A percentile compares a stretch with the other conserved stretches of the same genome.
These are phyloP conservation scores for Toxicodendron radicans DNA, from an alignment of 345 rosid species.

Conservation along the genomic window DNA sequence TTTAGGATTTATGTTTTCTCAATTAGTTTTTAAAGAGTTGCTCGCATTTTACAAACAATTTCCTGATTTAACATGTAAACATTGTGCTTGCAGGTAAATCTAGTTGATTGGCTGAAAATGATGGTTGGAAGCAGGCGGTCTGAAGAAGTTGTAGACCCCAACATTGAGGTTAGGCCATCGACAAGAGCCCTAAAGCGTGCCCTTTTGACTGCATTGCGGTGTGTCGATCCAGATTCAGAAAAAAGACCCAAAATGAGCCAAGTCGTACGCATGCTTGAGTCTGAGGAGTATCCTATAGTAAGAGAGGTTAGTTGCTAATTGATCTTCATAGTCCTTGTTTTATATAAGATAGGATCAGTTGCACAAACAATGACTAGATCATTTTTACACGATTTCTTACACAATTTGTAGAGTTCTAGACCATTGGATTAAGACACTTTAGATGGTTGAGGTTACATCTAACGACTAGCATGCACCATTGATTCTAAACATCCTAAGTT, in stretches of 20 bases:
- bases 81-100: slow-evolving; percentile 65
- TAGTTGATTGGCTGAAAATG: slow-evolving; percentile 98
- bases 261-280: slow-evolving; percentile 99
- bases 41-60: neutral
- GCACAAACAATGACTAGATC: neutral
- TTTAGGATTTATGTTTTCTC: neutral
- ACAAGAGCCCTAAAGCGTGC: slow-evolving; percentile 87
- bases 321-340: neutral
- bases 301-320: slow-evolving; percentile 69
- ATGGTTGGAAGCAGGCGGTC: slow-evolving; percentile 94
- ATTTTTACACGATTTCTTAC: neutral
- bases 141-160: slow-evolving; percentile 91
- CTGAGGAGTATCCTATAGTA: slow-evolving; percentile 92
- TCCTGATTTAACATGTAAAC: neutral
- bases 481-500: no score
- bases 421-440: no score
- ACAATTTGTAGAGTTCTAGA: neutral
- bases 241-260: slow-evolving; percentile 97
- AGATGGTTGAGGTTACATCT: no score
- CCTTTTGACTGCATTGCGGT: slow-evolving; percentile 90
- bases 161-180: slow-evolving; percentile 81
- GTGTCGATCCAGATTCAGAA: slow-evolving; percentile 92
- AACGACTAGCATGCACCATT: no score
- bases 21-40: neutral
- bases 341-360: slow-evolving; percentile 5